These are phyloP conservation scores for Linnemannia elongata DNA, from an alignment of 192 early-diverging fungal genomes.

Conservation along the genomic window DNA sequence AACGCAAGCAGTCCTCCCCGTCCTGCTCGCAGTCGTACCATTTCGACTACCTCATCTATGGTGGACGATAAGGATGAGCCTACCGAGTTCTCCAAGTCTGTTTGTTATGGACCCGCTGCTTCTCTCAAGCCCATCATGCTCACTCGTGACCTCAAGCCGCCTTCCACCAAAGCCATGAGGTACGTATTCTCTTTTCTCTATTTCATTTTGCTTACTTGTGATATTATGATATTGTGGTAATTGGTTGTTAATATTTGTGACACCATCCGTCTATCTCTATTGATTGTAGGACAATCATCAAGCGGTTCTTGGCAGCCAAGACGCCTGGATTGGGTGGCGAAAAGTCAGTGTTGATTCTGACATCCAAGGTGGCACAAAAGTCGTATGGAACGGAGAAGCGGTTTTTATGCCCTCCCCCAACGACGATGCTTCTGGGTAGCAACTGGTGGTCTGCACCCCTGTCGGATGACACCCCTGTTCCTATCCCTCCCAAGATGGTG, in stretches of 20 bases:
- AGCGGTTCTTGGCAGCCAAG: conserved; percentile 58
- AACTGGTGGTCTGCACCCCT: conserved; percentile 73
- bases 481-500: conserved; percentile 66
- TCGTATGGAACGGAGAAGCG: conserved; percentile 94
- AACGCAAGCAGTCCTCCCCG: conserved; percentile 44
- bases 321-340: conserved; percentile 63
- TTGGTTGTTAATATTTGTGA: neutral
- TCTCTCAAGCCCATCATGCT: conserved; percentile 50
- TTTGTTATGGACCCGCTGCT: conserved; percentile 21
- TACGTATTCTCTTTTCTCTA: neutral
- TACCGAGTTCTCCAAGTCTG: conserved; percentile 6
- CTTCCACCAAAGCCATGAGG: conserved; percentile 47
- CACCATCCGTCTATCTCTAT: neutral
- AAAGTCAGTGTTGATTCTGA: conserved; percentile 82
- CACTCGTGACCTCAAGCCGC: conserved; percentile 40
- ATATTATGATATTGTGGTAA: neutral
- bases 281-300: conserved; percentile 57
- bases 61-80: conserved; percentile 49
- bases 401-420: conserved; percentile 89
- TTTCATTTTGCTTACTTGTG: neutral
- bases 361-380: conserved; percentile 93
- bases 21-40: conserved; percentile 44
- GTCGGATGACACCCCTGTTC: conserved; percentile 19
- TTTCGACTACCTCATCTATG: conserved; percentile 43
- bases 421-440: conserved; percentile 80